phyloP scores from a whole-genome alignment of 768 basidiomycete genomes.

The Boletus pseudo-olivaceus region DNA sequence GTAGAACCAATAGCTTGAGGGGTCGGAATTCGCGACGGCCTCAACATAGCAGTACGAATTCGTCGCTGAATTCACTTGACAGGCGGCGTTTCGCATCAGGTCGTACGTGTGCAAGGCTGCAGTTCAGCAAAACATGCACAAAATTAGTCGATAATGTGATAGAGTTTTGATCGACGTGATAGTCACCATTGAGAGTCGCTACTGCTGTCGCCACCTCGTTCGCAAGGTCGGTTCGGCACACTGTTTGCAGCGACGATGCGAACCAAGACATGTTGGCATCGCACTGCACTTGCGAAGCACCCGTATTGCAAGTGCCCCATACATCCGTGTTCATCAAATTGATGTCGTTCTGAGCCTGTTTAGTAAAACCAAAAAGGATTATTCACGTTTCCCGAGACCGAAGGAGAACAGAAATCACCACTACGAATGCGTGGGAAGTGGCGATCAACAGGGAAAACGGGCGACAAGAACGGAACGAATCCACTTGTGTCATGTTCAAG shows the following conservation, averaged over 20 bases:
- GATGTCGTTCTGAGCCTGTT: conserved; percentile 63
- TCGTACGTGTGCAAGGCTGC: conserved; percentile 60
- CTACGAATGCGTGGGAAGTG: conserved; percentile 50
- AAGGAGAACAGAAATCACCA: conserved; percentile 38
- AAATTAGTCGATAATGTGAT: background rate
- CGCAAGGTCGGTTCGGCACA: conserved; percentile 56
- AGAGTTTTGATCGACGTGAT: background rate
- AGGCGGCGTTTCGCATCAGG: conserved; percentile 60
- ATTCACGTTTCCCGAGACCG: background rate
- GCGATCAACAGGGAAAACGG: conserved; percentile 66
- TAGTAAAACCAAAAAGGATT: background rate
- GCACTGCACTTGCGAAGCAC: conserved; percentile 47
- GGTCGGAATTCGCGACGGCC: conserved; percentile 53
- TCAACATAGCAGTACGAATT: conserved; percentile 73
- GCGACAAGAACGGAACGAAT: conserved; percentile 68
- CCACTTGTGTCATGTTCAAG: conserved; percentile 62
- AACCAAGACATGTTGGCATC: conserved; percentile 66
- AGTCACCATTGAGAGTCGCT: conserved; percentile 54
- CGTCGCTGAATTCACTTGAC: conserved; percentile 52
- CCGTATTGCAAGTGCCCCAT: conserved; percentile 80
- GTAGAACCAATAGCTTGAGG: conserved; percentile 74
- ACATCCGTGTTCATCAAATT: conserved; percentile 62
- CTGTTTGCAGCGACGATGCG: conserved; percentile 41
- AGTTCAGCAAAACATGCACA: background rate
- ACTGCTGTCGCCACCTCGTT: conserved; percentile 49